Conservation (phyloP, 1,139 yeast species). For the Protomyces lactucae-debilis region DNA sequence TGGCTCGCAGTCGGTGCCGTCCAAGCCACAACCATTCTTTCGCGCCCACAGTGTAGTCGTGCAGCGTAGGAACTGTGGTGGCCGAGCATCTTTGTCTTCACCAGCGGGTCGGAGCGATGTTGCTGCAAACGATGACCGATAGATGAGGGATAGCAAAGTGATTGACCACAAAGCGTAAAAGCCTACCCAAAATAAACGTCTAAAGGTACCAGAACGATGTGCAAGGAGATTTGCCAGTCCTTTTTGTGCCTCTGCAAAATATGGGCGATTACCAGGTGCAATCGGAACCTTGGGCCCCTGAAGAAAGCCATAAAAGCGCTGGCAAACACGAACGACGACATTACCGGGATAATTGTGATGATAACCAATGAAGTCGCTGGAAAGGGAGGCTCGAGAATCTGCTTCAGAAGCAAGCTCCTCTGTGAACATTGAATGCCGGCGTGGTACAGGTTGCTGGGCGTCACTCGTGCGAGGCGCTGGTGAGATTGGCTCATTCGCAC, state of each 20-base stretch:
- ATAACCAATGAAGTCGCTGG: neutral
- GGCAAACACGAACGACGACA: neutral
- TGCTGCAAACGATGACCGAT: slow-evolving; percentile 22
- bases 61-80: slow-evolving; percentile 13
- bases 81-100: neutral
- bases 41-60: slow-evolving; percentile 16
- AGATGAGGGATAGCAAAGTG: neutral
- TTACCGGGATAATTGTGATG: neutral
- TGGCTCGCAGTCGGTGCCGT: slow-evolving; percentile 57
- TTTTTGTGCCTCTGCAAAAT: neutral
- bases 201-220: neutral
- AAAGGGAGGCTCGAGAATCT: neutral
- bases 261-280: neutral
- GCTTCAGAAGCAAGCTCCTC: neutral
- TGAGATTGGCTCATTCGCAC: neutral
- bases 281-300: neutral
- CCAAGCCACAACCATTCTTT: slow-evolving; percentile 69
- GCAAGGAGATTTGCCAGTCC: neutral
- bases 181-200: neutral
- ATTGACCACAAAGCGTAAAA: slow-evolving; percentile 6
- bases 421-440: neutral
- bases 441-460: neutral
- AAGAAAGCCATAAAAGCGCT: neutral
- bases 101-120: neutral
- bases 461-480: neutral